phyloP scores from a whole-genome alignment of 805 yeast species.

The Nakazawaea wickerhamii region DNA sequence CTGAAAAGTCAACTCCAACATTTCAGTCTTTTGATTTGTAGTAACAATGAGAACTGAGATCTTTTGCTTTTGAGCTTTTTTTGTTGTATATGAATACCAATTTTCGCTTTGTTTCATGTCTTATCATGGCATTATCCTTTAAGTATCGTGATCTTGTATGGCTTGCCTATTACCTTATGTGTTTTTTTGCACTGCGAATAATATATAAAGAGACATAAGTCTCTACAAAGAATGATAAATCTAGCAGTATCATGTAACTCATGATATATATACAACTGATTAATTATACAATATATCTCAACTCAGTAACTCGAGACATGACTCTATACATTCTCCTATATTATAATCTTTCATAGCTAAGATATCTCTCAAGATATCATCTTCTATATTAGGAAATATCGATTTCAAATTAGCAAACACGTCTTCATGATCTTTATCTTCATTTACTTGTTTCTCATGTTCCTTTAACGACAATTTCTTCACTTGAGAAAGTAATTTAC shows the following conservation, averaged over 20 bases:
- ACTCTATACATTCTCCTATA: slow-evolving; percentile 71
- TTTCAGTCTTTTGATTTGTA: slow-evolving; percentile 3
- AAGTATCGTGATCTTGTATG: no score
- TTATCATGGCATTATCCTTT: no score
- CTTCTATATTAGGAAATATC: slow-evolving; percentile 75
- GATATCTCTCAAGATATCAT: slow-evolving; percentile 64
- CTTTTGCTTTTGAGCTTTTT: no score
- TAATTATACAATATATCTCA: neutral
- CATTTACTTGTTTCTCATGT: slow-evolving; percentile 27
- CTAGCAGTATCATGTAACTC: no score
- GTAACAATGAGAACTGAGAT: neutral
- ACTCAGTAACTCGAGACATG: slow-evolving; percentile 33
- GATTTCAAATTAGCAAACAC: slow-evolving; percentile 47
- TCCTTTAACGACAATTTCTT: slow-evolving; percentile 27
- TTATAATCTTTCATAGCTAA: slow-evolving; percentile 59
- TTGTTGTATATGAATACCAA: no score
- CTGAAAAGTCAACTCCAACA: slow-evolving; percentile 2
- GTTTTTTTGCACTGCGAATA: neutral
- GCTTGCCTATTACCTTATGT: no score
- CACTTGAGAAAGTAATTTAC: slow-evolving; percentile 11
- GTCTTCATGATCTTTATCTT: slow-evolving; percentile 37
- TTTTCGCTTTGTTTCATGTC: no score
- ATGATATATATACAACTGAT: neutral
- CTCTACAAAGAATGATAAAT: no score
- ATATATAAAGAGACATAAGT: no score